Base-by-base conservation (phyloP, 2,329 filamentous ascomycete species). In the Calonectria hawksworthii region DNA sequence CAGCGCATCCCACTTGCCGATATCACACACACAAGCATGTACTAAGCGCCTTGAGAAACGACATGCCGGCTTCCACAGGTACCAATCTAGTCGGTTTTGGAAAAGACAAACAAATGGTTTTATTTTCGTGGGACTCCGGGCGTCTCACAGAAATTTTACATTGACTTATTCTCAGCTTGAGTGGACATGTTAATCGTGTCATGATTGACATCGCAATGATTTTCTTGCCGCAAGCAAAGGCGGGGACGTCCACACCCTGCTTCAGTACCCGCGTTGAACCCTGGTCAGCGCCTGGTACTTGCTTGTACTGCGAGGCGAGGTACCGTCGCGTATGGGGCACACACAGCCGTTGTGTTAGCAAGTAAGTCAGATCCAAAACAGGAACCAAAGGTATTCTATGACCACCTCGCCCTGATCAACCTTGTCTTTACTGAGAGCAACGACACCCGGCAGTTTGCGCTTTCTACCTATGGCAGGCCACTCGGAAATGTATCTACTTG, bases 1-100 rank as follows among this genome's bases (percentile, higher is more conserved):
- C 63, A 69, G 61, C 74, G 74, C 66, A 79, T 70, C 68, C 70
- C 68, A 75, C 76, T 74, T 76, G 68, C 61, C 71, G 66, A 74
- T 67, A 74, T 74, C 73, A 70, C 67, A 69, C 66, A 68, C 65
- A 51, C 65, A 68, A 34, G 38, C 68, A 72, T 72, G 67, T 64
- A 36, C 32, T 41, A 56, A 26, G 50, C 47, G 38, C 41, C 51
- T 68, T 23, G 41, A 63, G 51, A 26, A 36, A 26, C 50, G 38
- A 50, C 38, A 30, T 18, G 34, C 26, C 50, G 52, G 30, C 32
- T 72, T 65, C 59, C 41, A n/a, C 44, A 23, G 21, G 21, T 23
- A 36, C 21, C 30, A 38, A 18, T 61, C 68, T 26, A 18, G 10
- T 54, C 50, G 34, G 26, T 10, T 18, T 38, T 44, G 14, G 23